Evolutionary conservation across 768 basidiomycete genomes (phyloP).

Genomic region (Rhizopogon salebrosus): DNA sequence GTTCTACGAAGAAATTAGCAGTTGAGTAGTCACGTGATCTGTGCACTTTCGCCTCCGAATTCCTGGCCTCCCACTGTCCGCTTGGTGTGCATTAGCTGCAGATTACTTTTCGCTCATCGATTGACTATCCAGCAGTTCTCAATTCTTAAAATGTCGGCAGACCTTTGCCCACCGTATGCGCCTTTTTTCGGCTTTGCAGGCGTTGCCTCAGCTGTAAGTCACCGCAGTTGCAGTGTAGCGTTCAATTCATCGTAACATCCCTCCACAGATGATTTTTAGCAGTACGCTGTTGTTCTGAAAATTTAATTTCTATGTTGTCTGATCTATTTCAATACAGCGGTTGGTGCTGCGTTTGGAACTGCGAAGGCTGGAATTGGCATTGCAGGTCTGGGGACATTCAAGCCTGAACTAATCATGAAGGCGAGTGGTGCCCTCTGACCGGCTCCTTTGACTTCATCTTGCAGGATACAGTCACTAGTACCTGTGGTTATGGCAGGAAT

Average conservation of each 20-base stretch:
- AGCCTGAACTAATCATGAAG: slow-evolving; percentile 98
- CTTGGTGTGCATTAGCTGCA: neutral
- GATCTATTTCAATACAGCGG: slow-evolving; percentile 43
- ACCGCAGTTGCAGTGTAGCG: neutral
- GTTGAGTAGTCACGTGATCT: neutral
- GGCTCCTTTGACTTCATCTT: neutral
- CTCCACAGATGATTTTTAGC: slow-evolving; percentile 87
- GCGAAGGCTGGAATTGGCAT: slow-evolving; percentile 97
- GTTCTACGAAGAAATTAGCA: no score
- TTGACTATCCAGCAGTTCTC: neutral
- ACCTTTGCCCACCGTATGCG: slow-evolving; percentile 84
- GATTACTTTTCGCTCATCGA: neutral
- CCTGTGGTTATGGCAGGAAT: slow-evolving; percentile 99
- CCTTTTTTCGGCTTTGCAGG: slow-evolving; percentile 98
- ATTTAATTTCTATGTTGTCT: slow-evolving; percentile 6
- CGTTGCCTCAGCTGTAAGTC: slow-evolving; percentile 83
- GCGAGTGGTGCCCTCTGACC: slow-evolving; percentile 30
- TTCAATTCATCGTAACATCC: neutral
- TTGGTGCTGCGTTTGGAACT: slow-evolving; percentile 95
- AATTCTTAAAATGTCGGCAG: slow-evolving; percentile 39
- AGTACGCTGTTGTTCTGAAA: slow-evolving; percentile 50
- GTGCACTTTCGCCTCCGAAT: neutral
- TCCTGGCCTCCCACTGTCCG: neutral
- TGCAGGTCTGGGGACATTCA: slow-evolving; percentile 88
- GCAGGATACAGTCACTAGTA: slow-evolving; percentile 67